Evolutionary conservation across 805 yeast species (phyloP).

Genomic region (Alloascoidea hylecoeti): DNA sequence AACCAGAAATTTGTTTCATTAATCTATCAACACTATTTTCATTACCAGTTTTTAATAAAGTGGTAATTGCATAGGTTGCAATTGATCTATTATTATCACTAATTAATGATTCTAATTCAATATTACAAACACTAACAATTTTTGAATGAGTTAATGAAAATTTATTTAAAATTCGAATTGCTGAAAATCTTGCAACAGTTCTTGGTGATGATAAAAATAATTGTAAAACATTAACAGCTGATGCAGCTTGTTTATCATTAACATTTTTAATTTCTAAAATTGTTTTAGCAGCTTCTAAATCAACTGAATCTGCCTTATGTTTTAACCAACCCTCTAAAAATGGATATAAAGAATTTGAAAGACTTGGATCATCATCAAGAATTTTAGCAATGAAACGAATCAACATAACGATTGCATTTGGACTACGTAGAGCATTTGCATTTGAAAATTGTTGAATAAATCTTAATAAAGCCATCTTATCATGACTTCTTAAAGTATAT

Average conservation of each 20-base stretch:
- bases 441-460: constrained; percentile 67
- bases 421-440: constrained; percentile 50
- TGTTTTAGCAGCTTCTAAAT: constrained; percentile 81
- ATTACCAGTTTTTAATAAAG: constrained; percentile 88
- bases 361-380: constrained; percentile 55
- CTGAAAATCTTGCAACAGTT: constrained; percentile 82
- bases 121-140: constrained; percentile 56
- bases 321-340: constrained; percentile 57
- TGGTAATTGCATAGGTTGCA: constrained; percentile 94
- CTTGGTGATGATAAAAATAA: constrained; percentile 76
- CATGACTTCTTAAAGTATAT: constrained; percentile 79
- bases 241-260: constrained; percentile 48
- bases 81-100: constrained; percentile 83
- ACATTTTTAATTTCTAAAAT: constrained; percentile 42
- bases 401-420: constrained; percentile 75
- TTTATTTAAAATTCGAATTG: constrained; percentile 78
- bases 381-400: constrained; percentile 70
- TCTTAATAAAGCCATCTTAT: constrained; percentile 86
- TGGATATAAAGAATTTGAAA: constrained; percentile 44
- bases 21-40: constrained; percentile 80
- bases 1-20: constrained; percentile 72
- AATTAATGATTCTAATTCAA: constrained; percentile 76
- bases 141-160: constrained; percentile 73
- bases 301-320: constrained; percentile 80
- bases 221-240: constrained; percentile 64